A percentile compares a stretch with the other conserved stretches of the same genome.
These are phyloP conservation scores for Fusarium sp. DNA, from an alignment of 2,329 filamentous ascomycete genomes.

Conservation along the genomic window DNA sequence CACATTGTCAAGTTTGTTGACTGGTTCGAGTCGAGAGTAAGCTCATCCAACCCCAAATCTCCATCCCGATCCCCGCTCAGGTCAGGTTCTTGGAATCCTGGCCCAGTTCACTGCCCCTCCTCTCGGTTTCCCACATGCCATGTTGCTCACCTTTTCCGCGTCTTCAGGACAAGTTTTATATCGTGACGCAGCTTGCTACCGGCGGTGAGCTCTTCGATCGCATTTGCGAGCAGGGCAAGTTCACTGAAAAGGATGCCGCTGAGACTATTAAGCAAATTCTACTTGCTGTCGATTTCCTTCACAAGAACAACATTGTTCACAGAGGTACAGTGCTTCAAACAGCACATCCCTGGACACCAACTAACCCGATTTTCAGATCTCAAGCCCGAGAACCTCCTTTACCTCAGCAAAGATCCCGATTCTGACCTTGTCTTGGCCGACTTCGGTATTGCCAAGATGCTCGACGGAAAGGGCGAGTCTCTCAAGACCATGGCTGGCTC, in stretches of 20 bases:
- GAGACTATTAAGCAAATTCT: slow-evolving; percentile 96
- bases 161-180: slow-evolving; percentile 96
- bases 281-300: slow-evolving; percentile 91
- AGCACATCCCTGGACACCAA: background rate
- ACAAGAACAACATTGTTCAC: slow-evolving; percentile 94
- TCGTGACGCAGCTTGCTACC: slow-evolving; percentile 94
- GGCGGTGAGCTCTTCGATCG: slow-evolving; percentile 97
- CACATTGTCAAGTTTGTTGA: slow-evolving; percentile 98
- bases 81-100: background rate
- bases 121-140: background rate
- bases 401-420: slow-evolving; percentile 79
- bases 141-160: slow-evolving; percentile 17
- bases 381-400: slow-evolving; percentile 97
- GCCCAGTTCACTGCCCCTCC: background rate
- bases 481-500: slow-evolving; percentile 98
- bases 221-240: slow-evolving; percentile 97
- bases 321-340: slow-evolving; percentile 69
- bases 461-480: slow-evolving; percentile 89
- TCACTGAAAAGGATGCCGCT: slow-evolving; percentile 97
- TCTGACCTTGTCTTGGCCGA: slow-evolving; percentile 94
- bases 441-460: slow-evolving; percentile 98
- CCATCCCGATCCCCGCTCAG: background rate
- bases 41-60: slow-evolving; percentile 41
- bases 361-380: slow-evolving; percentile 71
- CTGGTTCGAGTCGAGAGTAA: slow-evolving; percentile 97